phyloP scores from a whole-genome alignment of 2,329 filamentous ascomycete species.

The Trichophyton rubrum region DNA sequence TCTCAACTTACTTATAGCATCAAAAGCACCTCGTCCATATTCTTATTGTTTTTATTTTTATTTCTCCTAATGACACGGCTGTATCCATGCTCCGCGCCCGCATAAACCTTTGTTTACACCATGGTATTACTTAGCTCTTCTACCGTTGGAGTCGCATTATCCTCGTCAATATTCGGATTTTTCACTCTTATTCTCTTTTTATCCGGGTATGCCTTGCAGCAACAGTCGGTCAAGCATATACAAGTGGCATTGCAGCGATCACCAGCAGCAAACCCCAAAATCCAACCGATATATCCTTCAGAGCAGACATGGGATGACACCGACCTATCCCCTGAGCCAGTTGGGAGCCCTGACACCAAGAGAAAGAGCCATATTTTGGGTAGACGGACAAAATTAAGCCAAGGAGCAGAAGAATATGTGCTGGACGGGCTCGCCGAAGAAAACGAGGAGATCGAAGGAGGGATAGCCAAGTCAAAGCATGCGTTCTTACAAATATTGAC shows the following conservation, averaged over 20 bases:
- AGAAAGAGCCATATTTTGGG: not conserved
- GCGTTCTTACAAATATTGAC: slow-evolving; percentile 36
- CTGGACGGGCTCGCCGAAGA: not conserved
- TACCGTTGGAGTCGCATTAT: slow-evolving; percentile 33
- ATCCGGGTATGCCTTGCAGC: slow-evolving; percentile 76
- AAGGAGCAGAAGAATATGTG: not conserved
- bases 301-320: not conserved
- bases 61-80: not conserved
- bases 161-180: slow-evolving; percentile 46
- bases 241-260: slow-evolving; percentile 32
- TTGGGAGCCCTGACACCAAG: not conserved
- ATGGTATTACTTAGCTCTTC: slow-evolving; percentile 38
- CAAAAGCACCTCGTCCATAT: not conserved
- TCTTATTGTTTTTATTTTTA: not conserved
- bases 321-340: not conserved
- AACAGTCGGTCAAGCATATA: slow-evolving; percentile 67
- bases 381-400: not conserved
- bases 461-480: slow-evolving; percentile 16
- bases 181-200: slow-evolving; percentile 77
- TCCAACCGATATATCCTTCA: not conserved
- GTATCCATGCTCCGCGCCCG: not conserved
- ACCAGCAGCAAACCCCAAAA: not conserved
- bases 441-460: not conserved
- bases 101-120: slow-evolving; percentile 4
- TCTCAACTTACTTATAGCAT: not conserved